Percentiles rank a stretch among this genome's conserved stretches.
These are phyloP conservation scores for Pythium periplocum DNA, from an alignment of 352 stramenopile genomes.

Conservation along the genomic window DNA sequence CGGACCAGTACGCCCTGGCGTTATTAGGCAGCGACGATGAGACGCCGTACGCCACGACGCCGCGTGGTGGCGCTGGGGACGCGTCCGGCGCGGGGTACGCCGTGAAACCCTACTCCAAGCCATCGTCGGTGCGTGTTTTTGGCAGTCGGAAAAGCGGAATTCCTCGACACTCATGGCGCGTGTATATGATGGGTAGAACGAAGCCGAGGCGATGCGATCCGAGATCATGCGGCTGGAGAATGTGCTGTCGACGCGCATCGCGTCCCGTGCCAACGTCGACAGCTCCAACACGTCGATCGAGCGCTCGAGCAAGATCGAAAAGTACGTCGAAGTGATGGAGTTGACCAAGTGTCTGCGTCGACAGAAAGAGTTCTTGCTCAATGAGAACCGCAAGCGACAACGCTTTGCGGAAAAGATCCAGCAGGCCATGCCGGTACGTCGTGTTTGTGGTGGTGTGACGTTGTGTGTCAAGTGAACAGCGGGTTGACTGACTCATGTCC, in stretches of 20 bases:
- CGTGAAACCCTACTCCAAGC: slow-evolving; percentile 58
- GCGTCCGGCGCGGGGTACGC: slow-evolving; percentile 15
- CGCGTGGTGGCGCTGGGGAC: neutral
- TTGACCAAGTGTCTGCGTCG: slow-evolving; percentile 82
- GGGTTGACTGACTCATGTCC: too few relatives aligned
- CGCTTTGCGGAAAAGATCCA: slow-evolving; percentile 85
- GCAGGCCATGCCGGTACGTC: slow-evolving; percentile 71
- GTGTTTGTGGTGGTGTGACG: neutral
- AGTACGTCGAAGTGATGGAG: slow-evolving; percentile 86
- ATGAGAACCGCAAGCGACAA: slow-evolving; percentile 82
- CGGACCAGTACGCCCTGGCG: slow-evolving; percentile 44
- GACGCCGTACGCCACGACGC: slow-evolving; percentile 26
- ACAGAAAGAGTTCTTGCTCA: slow-evolving; percentile 83
- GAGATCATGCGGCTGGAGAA: slow-evolving; percentile 80
- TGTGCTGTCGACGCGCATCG: slow-evolving; percentile 63
- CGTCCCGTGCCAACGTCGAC: slow-evolving; percentile 61
- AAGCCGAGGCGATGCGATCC: slow-evolving; percentile 73
- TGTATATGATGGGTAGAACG: slow-evolving; percentile 26
- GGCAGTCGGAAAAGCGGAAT: neutral
- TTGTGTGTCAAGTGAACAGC: neutral
- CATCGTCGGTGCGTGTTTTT: slow-evolving; percentile 30
- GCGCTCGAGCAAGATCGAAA: slow-evolving; percentile 81
- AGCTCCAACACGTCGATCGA: slow-evolving; percentile 65
- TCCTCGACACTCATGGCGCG: neutral
- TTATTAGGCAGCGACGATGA: slow-evolving; percentile 61